A percentile compares a stretch with the other conserved stretches of the same genome.
Evolutionary conservation across 345 rosid species (phyloP).

Genomic region (Eucalyptus regnans): DNA sequence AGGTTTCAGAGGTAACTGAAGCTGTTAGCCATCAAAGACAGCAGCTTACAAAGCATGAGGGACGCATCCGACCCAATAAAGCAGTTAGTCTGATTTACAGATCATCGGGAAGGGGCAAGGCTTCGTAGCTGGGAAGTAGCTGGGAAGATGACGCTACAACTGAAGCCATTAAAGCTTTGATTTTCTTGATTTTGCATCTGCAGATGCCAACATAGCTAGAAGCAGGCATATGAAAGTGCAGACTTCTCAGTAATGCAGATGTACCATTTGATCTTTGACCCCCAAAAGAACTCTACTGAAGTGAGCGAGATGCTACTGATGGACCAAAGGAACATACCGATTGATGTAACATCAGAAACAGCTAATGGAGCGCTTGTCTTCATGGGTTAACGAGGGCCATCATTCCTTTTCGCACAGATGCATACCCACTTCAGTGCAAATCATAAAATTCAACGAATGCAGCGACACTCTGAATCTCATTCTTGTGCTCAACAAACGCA

Average conservation of each 20-base stretch:
- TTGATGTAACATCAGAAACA: fast-evolving
- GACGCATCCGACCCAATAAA: fast-evolving
- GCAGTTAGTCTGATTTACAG: neutral
- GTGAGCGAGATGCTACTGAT: neutral
- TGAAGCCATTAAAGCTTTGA: neutral
- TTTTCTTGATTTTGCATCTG: neutral
- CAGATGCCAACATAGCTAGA: neutral
- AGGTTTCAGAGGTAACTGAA: neutral
- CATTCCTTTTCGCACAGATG: neutral
- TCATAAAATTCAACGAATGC: neutral
- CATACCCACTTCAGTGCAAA: neutral
- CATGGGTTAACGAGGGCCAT: fast-evolving
- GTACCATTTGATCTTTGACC: neutral
- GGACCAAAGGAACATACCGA: fast-evolving
- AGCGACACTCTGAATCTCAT: neutral
- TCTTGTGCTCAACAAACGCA: neutral
- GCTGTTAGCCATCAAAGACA: neutral
- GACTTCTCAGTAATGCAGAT: neutral
- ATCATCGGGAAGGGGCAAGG: fast-evolving
- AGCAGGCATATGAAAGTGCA: neutral
- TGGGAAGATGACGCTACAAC: neutral
- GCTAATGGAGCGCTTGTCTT: neutral
- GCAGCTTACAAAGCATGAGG: neutral
- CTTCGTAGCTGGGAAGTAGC: neutral
- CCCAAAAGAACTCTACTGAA: neutral